phyloP scores from a whole-genome alignment of 2,329 filamentous ascomycete genomes.

The Fusarium palustre region DNA sequence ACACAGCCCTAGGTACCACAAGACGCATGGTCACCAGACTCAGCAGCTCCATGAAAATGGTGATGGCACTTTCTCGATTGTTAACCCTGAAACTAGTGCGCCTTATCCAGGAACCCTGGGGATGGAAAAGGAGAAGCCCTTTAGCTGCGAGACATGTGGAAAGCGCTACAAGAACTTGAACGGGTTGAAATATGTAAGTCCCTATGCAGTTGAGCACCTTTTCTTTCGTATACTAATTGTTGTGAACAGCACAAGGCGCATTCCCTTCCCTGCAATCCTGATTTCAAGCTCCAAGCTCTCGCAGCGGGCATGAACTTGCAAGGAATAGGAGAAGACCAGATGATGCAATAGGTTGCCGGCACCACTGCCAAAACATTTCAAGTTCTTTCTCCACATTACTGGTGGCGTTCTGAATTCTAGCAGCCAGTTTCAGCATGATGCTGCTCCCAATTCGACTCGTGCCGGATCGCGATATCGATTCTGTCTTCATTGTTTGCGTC shows the following conservation, averaged over 20 bases:
- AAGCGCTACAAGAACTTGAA: conserved; percentile 99
- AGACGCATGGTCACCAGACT: conserved; percentile 92
- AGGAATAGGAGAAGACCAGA: conserved; percentile 60
- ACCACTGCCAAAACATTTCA: not conserved
- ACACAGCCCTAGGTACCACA: conserved; percentile 69
- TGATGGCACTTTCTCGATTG: conserved; percentile 97
- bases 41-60: conserved; percentile 97
- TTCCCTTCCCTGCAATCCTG: conserved; percentile 89
- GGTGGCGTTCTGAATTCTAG: not conserved
- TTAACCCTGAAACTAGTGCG: conserved; percentile 92
- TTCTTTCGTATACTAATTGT: conserved; percentile 49
- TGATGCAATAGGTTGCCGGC: conserved; percentile 48
- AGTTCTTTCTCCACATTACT: not conserved
- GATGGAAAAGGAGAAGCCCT: conserved; percentile 99
- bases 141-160: conserved; percentile 95
- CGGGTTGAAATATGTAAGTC: conserved; percentile 89
- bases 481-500: conserved; percentile 20
- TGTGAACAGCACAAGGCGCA: conserved; percentile 75
- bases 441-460: conserved; percentile 22
- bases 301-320: conserved; percentile 59
- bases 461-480: conserved; percentile 34
- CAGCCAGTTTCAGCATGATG: conserved; percentile 8
- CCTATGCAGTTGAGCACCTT: not conserved
- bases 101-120: conserved; percentile 96
- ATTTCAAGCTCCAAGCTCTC: conserved; percentile 65